These are phyloP conservation scores for Mucor saturninus DNA, from an alignment of 371 early-diverging fungal species.

Conservation along the genomic window DNA sequence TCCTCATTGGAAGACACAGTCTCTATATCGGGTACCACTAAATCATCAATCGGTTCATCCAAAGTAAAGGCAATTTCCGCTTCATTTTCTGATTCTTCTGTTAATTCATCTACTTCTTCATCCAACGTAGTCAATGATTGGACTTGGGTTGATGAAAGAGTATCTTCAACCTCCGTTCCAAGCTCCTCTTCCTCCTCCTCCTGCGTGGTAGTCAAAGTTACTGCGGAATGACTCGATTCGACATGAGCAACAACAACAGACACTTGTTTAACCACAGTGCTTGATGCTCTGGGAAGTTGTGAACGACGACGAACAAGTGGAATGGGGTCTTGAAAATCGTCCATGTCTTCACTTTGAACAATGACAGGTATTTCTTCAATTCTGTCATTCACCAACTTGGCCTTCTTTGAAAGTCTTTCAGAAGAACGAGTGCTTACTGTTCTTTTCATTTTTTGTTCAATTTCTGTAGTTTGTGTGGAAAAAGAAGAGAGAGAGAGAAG, in stretches of 20 bases:
- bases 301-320: neutral
- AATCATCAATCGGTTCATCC: neutral
- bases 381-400: conserved; percentile 1
- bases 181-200: too few relatives aligned
- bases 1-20: too few relatives aligned
- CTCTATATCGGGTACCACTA: neutral
- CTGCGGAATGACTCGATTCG: neutral
- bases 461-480: neutral
- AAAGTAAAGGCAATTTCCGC: neutral
- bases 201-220: too few relatives aligned
- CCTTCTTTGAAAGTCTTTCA: neutral
- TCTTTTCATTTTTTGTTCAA: neutral
- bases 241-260: too few relatives aligned
- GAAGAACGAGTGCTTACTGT: conserved; percentile 23
- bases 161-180: too few relatives aligned
- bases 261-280: neutral
- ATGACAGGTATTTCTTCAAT: neutral
- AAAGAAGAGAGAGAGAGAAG: conserved; percentile 7
- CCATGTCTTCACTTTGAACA: neutral
- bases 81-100: neutral
- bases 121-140: too few relatives aligned
- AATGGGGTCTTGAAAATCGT: conserved; percentile 18
- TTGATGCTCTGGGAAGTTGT: neutral
- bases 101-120: neutral
- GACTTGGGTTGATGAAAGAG: too few relatives aligned